These are phyloP conservation scores for Blastobotrys niveus DNA, from an alignment of 1,139 yeast species.

Conservation along the genomic window DNA sequence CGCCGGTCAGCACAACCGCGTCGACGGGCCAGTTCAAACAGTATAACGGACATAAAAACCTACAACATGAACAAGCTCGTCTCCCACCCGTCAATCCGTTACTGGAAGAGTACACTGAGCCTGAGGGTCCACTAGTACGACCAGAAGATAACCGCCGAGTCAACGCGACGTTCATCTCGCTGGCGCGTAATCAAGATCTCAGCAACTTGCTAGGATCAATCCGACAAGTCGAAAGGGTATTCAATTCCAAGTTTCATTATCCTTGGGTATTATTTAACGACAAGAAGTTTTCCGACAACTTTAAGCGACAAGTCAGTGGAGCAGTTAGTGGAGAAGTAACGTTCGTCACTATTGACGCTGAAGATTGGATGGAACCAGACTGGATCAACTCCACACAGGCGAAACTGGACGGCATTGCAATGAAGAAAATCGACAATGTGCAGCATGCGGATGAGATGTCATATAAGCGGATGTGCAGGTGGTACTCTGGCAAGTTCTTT, in stretches of 20 bases:
- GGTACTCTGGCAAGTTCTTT: constrained; percentile 59
- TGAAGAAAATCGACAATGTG: constrained; percentile 43
- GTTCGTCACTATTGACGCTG: constrained; percentile 50
- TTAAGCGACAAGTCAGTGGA: constrained; percentile 34
- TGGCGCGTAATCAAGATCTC: constrained; percentile 63
- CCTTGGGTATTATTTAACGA: constrained; percentile 81
- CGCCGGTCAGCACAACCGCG: too few relatives aligned
- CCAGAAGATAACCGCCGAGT: constrained; percentile 42
- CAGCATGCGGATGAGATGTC: constrained; percentile 58
- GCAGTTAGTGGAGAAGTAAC: constrained; percentile 48
- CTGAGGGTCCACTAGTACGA: constrained; percentile 5
- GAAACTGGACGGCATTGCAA: constrained; percentile 39
- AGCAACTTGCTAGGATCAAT: constrained; percentile 49
- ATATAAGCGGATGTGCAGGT: constrained; percentile 77
- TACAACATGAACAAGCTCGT: too few relatives aligned
- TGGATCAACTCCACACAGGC: constrained; percentile 43
- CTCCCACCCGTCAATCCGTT: constrained; percentile 2
- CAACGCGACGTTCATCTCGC: constrained; percentile 67
- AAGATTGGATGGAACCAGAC: constrained; percentile 62
- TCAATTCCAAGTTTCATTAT: constrained; percentile 65
- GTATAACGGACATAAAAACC: too few relatives aligned
- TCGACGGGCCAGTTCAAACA: too few relatives aligned
- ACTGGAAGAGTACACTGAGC: constrained; percentile 3
- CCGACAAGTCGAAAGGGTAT: constrained; percentile 51
- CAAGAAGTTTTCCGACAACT: constrained; percentile 52